These are phyloP conservation scores for Pyrenophora graminea DNA, from an alignment of 2,329 filamentous ascomycete species.

Conservation along the genomic window DNA sequence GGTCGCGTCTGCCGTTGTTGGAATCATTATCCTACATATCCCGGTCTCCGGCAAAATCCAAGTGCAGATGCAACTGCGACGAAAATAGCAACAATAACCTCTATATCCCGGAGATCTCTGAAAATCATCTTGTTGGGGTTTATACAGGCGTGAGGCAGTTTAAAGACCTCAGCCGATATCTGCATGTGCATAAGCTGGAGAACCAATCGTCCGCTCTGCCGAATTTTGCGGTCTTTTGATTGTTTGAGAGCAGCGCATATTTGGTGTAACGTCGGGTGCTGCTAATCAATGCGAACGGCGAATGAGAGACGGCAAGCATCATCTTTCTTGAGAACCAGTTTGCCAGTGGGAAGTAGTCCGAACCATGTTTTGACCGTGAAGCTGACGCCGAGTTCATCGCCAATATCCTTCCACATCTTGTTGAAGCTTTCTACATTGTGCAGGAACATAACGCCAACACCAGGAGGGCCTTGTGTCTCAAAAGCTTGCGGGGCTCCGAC, in stretches of 20 bases:
- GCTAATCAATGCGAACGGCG: conserved; percentile 26
- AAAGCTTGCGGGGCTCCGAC: conserved; percentile 45
- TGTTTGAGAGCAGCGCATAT: too few relatives aligned
- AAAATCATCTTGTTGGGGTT: not conserved
- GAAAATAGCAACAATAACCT: conserved; percentile 29
- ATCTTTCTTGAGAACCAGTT: conserved; percentile 15
- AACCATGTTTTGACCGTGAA: conserved; percentile 29
- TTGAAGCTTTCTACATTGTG: conserved; percentile 44
- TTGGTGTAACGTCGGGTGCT: too few relatives aligned
- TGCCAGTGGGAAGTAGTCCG: conserved; percentile 7
- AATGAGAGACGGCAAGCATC: conserved; percentile 30
- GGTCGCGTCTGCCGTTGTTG: conserved; percentile 25
- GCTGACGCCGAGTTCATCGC: conserved; percentile 33
- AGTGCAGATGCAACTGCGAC: conserved; percentile 25
- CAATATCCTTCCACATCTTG: conserved; percentile 48
- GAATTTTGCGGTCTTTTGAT: too few relatives aligned
- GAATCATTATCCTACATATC: conserved; percentile 22
- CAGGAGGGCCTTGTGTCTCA: conserved; percentile 20
- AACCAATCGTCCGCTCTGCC: too few relatives aligned
- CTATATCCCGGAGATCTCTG: conserved; percentile 16
- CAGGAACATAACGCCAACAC: conserved; percentile 28
- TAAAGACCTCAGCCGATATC: conserved; percentile 1
- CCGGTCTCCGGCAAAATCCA: conserved; percentile 27
- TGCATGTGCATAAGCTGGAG: not conserved
- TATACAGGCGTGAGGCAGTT: not conserved